A percentile compares a stretch with the other conserved stretches of the same genome.
phyloP scores from a whole-genome alignment of 2,329 filamentous ascomycete genomes.

The Microcyclosporella mali region DNA sequence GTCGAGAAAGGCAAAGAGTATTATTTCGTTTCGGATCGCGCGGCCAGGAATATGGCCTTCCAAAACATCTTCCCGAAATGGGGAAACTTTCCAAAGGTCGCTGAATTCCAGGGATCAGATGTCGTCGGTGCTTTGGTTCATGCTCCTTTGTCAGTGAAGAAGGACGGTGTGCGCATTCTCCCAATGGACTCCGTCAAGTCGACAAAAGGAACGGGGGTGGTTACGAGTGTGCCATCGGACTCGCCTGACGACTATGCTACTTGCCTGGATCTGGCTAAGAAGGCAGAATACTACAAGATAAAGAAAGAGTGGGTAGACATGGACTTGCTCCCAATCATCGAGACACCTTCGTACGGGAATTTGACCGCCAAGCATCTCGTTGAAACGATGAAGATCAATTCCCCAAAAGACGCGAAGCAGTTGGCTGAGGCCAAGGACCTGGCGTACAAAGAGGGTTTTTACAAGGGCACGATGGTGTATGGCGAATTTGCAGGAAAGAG shows the following conservation, averaged over 20 bases:
- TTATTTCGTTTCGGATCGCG: constrained; percentile 74
- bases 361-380: constrained; percentile 76
- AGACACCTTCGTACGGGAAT: constrained; percentile 81
- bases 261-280: constrained; percentile 80
- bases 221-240: constrained; percentile 92
- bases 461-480: constrained; percentile 83
- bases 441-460: constrained; percentile 96
- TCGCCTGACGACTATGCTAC: constrained; percentile 94
- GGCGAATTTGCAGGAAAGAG: constrained; percentile 83
- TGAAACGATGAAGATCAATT: constrained; percentile 92
- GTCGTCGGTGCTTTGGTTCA: constrained; percentile 83
- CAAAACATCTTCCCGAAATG: constrained; percentile 78
- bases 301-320: constrained; percentile 93
- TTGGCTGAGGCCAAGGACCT: constrained; percentile 91
- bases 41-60: constrained; percentile 92
- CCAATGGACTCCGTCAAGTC: constrained; percentile 93
- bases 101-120: constrained; percentile 69
- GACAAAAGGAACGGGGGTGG: constrained; percentile 92
- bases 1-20: constrained; percentile 58
- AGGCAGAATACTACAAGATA: constrained; percentile 92
- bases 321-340: constrained; percentile 81
- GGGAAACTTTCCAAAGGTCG: constrained; percentile 66
- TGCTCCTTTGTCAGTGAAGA: constrained; percentile 82
- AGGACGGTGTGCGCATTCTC: constrained; percentile 74
- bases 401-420: constrained; percentile 87